A percentile compares a stretch with the other conserved stretches of the same genome.
Conservation (phyloP, 2,329 filamentous ascomycete species). For the Pyrenophora teres region DNA sequence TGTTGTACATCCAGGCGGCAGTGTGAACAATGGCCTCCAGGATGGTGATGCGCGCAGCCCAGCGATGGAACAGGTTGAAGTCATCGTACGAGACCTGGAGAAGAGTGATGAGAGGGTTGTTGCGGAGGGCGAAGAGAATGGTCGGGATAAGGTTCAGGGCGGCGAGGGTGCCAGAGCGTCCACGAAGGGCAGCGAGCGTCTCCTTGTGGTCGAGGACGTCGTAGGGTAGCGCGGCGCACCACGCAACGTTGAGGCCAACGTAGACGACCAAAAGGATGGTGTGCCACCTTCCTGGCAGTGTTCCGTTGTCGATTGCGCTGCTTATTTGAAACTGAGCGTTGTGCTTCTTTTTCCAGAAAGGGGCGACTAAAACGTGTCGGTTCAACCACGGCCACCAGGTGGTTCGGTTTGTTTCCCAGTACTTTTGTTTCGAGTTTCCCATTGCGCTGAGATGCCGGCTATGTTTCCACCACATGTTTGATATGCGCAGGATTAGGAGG, state of each 20-base stretch:
- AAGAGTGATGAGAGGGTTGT: constrained; percentile 85
- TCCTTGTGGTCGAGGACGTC: constrained; percentile 54
- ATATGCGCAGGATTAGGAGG: constrained; percentile 50
- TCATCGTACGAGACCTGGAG: constrained; percentile 93
- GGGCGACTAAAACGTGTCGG: constrained; percentile 70
- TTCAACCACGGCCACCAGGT: constrained; percentile 62
- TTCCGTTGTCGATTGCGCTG: constrained; percentile 71
- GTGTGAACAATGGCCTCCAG: constrained; percentile 73
- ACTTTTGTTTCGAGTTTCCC: constrained; percentile 49
- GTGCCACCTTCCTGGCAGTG: constrained; percentile 79
- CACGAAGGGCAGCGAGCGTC: constrained; percentile 80
- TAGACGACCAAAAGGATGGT: constrained; percentile 70
- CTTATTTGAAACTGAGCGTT: constrained; percentile 75
- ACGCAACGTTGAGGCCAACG: constrained; percentile 73
- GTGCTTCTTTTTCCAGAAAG: constrained; percentile 74
- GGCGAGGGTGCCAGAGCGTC: constrained; percentile 81
- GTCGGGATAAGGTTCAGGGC: constrained; percentile 91
- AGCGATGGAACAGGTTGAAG: constrained; percentile 88
- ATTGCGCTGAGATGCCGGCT: constrained; percentile 53
- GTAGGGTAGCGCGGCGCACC: constrained; percentile 72
- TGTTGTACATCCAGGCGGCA: constrained; percentile 74
- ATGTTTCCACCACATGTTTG: constrained; percentile 50
- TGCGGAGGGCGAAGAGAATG: constrained; percentile 84
- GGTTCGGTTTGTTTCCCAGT: constrained; percentile 54
- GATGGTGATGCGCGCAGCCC: constrained; percentile 77